phyloP scores from a whole-genome alignment of 2,329 filamentous ascomycete genomes.

The Verticillium dahliae region DNA sequence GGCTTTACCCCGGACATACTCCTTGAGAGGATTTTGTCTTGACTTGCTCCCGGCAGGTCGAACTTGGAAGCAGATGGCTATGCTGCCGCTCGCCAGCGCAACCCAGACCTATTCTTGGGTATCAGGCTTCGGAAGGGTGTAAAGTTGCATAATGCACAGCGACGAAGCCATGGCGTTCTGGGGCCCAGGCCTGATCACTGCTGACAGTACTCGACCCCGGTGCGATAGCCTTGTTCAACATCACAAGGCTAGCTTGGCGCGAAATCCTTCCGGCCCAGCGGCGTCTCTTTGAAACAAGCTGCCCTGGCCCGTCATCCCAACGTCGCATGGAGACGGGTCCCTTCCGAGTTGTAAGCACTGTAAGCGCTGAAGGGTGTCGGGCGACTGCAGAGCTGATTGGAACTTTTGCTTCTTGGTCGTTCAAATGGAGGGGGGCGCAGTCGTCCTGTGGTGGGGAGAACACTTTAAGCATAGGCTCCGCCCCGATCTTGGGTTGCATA shows the following conservation, averaged over 20 bases:
- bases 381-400: neutral
- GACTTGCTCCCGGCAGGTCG: neutral
- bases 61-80: neutral
- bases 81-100: neutral
- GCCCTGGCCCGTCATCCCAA: neutral
- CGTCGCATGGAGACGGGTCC: neutral
- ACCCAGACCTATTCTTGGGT: neutral
- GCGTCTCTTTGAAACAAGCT: neutral
- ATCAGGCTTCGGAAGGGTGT: neutral
- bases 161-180: neutral
- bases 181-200: neutral
- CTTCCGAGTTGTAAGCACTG: neutral
- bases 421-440: neutral
- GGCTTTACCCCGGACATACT: too few relatives aligned
- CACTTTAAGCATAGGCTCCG: neutral
- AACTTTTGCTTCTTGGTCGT: neutral
- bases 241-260: neutral
- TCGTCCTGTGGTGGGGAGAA: neutral
- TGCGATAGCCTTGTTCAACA: neutral
- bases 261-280: neutral
- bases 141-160: neutral
- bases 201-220: neutral
- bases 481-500: neutral
- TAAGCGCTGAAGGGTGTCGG: neutral
- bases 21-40: too few relatives aligned